A percentile compares a stretch with the other conserved stretches of the same genome.
These are phyloP conservation scores for Pleurotus djamor DNA, from an alignment of 768 basidiomycete species.

Conservation along the genomic window DNA sequence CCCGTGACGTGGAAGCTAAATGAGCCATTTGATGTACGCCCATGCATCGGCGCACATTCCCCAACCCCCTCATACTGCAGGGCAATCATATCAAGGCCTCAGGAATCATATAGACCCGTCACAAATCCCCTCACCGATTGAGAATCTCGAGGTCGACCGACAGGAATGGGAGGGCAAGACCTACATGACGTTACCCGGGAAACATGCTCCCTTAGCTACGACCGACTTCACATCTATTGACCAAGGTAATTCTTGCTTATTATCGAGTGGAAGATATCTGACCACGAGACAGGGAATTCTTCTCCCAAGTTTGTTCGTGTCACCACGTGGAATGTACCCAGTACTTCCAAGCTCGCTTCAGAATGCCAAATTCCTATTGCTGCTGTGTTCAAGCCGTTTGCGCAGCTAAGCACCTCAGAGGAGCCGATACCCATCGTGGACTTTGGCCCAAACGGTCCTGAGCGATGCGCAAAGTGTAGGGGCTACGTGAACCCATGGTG, in stretches of 20 bases:
- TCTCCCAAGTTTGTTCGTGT: conserved; percentile 88
- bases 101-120: conserved; percentile 81
- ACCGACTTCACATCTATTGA: conserved; percentile 90
- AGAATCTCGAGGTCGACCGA: conserved; percentile 76
- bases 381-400: conserved; percentile 88
- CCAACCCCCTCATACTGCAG: conserved; percentile 70
- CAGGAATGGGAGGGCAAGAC: conserved; percentile 71
- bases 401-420: conserved; percentile 73
- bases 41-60: conserved; percentile 51
- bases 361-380: conserved; percentile 86
- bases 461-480: conserved; percentile 81
- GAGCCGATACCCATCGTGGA: conserved; percentile 80
- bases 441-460: conserved; percentile 69
- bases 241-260: conserved; percentile 52
- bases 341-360: conserved; percentile 70
- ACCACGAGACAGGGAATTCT: conserved; percentile 66
- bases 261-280: not conserved
- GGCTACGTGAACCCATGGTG: conserved; percentile 96
- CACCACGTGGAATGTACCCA: conserved; percentile 88
- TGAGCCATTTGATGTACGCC: conserved; percentile 30
- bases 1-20: too few relatives aligned
- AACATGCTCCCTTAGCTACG: conserved; percentile 78
- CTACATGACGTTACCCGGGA: conserved; percentile 56
- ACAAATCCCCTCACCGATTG: conserved; percentile 91
- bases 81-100: conserved; percentile 57